Percentiles rank a stretch among this genome's conserved stretches.
Evolutionary conservation across 352 stramenopile species (phyloP).

Genomic region (Plasmopara muralis): DNA sequence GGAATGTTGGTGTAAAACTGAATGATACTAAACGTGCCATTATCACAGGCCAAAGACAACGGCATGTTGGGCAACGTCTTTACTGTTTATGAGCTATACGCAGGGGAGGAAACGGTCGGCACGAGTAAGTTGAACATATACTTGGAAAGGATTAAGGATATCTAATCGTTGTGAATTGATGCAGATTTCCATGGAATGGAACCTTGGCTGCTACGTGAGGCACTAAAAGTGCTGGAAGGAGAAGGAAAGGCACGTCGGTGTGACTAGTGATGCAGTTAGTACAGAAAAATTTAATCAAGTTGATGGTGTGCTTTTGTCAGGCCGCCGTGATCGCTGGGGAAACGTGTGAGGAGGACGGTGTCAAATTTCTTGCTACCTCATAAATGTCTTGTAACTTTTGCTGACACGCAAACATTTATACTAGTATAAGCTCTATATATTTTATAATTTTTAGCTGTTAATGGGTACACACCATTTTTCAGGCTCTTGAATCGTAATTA

Average conservation of each 20-base stretch:
- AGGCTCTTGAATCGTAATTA: no score
- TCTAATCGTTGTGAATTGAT: conserved; percentile 4
- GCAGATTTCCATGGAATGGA: conserved; percentile 78
- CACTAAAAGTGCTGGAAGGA: conserved; percentile 61
- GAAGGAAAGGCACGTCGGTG: conserved; percentile 55
- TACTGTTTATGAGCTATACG: conserved; percentile 82
- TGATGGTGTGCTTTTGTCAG: conserved; percentile 16
- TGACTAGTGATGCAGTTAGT: background rate
- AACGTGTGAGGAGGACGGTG: conserved; percentile 78
- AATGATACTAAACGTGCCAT: conserved; percentile 1
- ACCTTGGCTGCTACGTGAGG: conserved; percentile 73
- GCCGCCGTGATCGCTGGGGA: conserved; percentile 71
- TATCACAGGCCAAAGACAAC: conserved; percentile 50
- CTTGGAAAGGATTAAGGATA: background rate
- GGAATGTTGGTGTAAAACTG: conserved; percentile 9
- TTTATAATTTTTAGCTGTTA: no score
- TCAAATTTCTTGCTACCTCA: conserved; percentile 68
- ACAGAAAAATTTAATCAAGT: background rate
- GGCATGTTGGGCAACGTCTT: conserved; percentile 81
- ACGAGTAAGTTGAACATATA: conserved; percentile 37
- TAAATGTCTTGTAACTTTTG: background rate
- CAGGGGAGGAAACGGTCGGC: conserved; percentile 71
- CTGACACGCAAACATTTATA: no score
- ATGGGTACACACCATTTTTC: no score
- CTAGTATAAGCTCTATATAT: no score